These are phyloP conservation scores for Phytophthora pinifolia DNA, from an alignment of 352 stramenopile species.

Conservation along the genomic window DNA sequence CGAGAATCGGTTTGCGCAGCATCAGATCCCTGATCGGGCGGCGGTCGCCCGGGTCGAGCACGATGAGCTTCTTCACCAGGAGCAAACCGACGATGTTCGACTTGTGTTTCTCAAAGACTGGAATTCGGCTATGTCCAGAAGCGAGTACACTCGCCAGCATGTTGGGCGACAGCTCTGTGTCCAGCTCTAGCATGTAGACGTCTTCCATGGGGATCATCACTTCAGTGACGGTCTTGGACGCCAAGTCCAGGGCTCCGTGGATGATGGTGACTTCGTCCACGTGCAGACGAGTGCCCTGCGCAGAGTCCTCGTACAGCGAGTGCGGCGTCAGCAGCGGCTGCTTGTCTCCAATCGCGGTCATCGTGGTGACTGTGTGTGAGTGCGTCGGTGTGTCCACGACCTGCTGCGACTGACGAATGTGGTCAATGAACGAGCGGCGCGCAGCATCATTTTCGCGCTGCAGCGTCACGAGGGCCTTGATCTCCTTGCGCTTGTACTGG, in stretches of 20 bases:
- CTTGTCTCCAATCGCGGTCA: conserved; percentile 34
- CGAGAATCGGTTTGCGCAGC: conserved; percentile 78
- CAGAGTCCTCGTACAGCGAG: conserved; percentile 42
- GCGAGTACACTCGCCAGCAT: conserved; percentile 83
- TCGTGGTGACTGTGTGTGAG: conserved; percentile 25
- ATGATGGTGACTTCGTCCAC: conserved; percentile 93
- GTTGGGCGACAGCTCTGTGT: conserved; percentile 73
- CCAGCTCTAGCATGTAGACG: conserved; percentile 87
- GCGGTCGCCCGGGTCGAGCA: conserved; percentile 82
- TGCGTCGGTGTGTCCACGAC: conserved; percentile 16
- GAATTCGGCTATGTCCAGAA: conserved; percentile 88
- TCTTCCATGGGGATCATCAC: conserved; percentile 89
- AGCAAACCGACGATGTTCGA: conserved; percentile 85
- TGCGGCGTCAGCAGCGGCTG: conserved; percentile 36
- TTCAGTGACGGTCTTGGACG: conserved; percentile 81
- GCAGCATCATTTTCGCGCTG: conserved; percentile 56
- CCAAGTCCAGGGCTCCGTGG: conserved; percentile 89
- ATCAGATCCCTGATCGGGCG: conserved; percentile 63
- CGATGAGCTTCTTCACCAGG: conserved; percentile 90
- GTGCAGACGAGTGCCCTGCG: conserved; percentile 57
- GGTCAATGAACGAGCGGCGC: conserved; percentile 35
- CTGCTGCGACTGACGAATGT: conserved; percentile 38
- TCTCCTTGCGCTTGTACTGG: conserved; percentile 89
- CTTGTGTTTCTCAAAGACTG: conserved; percentile 82
- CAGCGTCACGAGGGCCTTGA: conserved; percentile 86